These are phyloP conservation scores for Prunus mira DNA, from an alignment of 306 rosid species.

Conservation along the genomic window DNA sequence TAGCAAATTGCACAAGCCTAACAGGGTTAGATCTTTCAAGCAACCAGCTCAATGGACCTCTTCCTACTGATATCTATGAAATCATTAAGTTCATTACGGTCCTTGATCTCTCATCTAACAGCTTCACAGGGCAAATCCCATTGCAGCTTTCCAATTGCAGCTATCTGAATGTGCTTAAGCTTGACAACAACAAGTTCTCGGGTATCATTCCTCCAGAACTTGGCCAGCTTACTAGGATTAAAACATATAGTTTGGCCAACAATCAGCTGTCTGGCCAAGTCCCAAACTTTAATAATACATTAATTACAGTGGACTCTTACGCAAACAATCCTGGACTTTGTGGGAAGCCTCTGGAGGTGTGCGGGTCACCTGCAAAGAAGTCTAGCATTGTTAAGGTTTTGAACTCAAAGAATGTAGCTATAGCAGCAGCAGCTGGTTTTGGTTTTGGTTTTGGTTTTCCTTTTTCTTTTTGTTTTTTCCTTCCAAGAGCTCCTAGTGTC, in stretches of 20 bases:
- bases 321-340: conserved; percentile 12
- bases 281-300: neutral
- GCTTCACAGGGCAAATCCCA: conserved; percentile 13
- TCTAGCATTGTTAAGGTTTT: neutral
- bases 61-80: neutral
- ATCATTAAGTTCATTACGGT: fast-evolving
- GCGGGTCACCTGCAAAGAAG: too few species aligned
- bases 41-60: neutral
- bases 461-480: neutral
- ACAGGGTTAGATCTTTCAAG: conserved; percentile 7
- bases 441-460: neutral
- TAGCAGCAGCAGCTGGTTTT: conserved; percentile 4
- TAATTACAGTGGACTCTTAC: too few species aligned
- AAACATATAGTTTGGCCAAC: conserved; percentile 4
- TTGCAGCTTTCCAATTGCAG: neutral
- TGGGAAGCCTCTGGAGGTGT: neutral
- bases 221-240: neutral
- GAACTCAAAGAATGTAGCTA: neutral
- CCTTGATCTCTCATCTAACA: conserved; percentile 25
- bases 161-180: conserved; percentile 21
- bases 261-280: neutral
- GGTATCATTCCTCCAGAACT: conserved; percentile 20
- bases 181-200: conserved; percentile 49
- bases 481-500: neutral
- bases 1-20: conserved; percentile 6